phyloP scores from a whole-genome alignment of 352 stramenopile species.

The Elongisporangium undulatum region DNA sequence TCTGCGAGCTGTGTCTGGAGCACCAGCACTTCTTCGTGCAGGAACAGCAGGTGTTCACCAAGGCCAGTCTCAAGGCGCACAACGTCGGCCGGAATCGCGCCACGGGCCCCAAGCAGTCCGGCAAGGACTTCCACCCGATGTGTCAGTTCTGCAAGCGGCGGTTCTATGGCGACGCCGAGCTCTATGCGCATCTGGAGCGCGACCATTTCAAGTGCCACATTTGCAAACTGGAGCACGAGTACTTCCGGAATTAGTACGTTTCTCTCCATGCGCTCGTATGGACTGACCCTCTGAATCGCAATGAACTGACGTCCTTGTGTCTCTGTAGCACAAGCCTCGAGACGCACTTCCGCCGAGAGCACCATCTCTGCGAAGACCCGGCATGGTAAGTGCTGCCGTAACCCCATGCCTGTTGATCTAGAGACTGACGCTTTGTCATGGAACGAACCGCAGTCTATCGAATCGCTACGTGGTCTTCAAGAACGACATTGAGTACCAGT shows the following conservation, averaged over 20 bases:
- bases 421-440: neutral
- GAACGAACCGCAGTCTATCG: constrained; percentile 36
- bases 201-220: constrained; percentile 91
- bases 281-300: neutral
- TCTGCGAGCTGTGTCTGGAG: constrained; percentile 71
- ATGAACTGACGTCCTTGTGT: constrained; percentile 10
- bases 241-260: constrained; percentile 89
- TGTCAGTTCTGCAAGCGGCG: constrained; percentile 87
- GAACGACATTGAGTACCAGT: constrained; percentile 85
- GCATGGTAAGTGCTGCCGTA: constrained; percentile 39
- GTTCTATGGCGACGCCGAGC: constrained; percentile 81
- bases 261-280: neutral
- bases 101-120: constrained; percentile 37
- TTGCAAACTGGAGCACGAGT: constrained; percentile 84
- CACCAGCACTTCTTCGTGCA: constrained; percentile 82
- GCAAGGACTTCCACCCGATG: constrained; percentile 83
- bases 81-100: constrained; percentile 45
- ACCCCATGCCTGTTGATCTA: neutral
- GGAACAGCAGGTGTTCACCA: constrained; percentile 77
- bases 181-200: constrained; percentile 85
- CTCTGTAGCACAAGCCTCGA: constrained; percentile 65
- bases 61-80: constrained; percentile 61
- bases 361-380: constrained; percentile 83
- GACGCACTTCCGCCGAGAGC: constrained; percentile 78
- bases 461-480: constrained; percentile 87